Conservation (phyloP, 352 stramenopile genomes). For the Chrysophaeum taylorii region DNA sequence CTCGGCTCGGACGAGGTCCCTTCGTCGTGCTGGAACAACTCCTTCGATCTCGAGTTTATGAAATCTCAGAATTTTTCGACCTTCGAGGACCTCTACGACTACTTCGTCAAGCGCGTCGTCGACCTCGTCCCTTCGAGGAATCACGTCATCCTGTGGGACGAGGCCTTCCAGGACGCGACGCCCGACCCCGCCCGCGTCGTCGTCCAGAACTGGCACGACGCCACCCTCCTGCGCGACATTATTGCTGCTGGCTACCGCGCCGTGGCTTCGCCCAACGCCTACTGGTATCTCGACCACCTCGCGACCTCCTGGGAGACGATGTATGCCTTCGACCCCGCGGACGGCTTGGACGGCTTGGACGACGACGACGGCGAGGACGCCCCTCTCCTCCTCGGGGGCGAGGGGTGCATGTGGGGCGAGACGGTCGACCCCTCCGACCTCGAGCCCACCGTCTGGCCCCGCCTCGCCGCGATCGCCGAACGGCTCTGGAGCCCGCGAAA, state of each 20-base stretch:
- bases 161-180: constrained; percentile 41
- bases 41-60: constrained; percentile 14
- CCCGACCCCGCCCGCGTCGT: constrained; percentile 26
- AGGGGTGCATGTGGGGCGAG: constrained; percentile 36
- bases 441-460: constrained; percentile 41
- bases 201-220: constrained; percentile 42
- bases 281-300: constrained; percentile 55
- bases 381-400: constrained; percentile 17
- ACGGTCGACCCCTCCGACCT: constrained; percentile 40
- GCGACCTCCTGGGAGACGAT: constrained; percentile 37
- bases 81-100: constrained; percentile 37
- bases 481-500: constrained; percentile 38
- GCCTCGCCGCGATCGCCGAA: constrained; percentile 42
- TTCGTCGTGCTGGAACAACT: constrained; percentile 36
- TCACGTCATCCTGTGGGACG: constrained; percentile 47
- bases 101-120: constrained; percentile 40
- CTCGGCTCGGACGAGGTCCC: constrained; percentile 55
- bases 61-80: constrained; percentile 4
- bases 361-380: constrained; percentile 37
- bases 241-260: constrained; percentile 28
- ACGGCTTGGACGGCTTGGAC: constrained; percentile 35
- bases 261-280: constrained; percentile 17
- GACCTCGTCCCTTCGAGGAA: constrained; percentile 23
- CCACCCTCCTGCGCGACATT: constrained; percentile 21
- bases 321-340: constrained; percentile 40